Base-by-base conservation (phyloP, 192 early-diverging fungal species). In the Linnemannia exigua region DNA sequence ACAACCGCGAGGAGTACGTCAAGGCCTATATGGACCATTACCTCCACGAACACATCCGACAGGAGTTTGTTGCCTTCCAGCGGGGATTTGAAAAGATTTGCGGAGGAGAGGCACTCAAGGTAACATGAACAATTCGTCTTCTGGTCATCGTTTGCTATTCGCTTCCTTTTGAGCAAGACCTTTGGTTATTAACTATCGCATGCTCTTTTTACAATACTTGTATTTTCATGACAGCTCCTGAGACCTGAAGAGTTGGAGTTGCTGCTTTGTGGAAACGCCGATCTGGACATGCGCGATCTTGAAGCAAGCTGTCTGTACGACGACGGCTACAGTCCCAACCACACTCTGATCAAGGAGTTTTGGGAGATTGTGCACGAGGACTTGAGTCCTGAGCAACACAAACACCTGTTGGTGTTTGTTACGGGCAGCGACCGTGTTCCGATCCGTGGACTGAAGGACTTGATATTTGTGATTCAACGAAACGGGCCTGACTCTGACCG, bases 391-490 rank as follows among this genome's bases (percentile, higher is more conserved):
- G 89, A 89, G 37, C 94, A 94, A 48, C 95, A 96, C 77, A 90
- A 93, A 52, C 80, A 94, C 50, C 89, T 99, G 46, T 87, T 99
- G 50, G 87, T 91, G 1, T 99, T 99, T 92, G 98, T 99, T 4
- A 99, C 97, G 9, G 96, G 97, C 5, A 94, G 93, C 38, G 96
- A 98, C 77, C 93, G 96, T n/a, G 89, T 98, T 6, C 98, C 98
- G 12, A 82, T 98, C 48, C 93, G 94, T 61, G 97, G 98, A 1
- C 91, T 96, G 50, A 90, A 91, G 35, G 89, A 91, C 35, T 85
- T 99, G 37, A 93, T 94, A 31, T 99, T 99, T 95, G 96, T 97
- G 47, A 92, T 99, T 19, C 98, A 99, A 84, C 88, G 97, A n/a
- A 98, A 99, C 78, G 98, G 98, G 17, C 96, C 97, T 0, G 97